Evolutionary conservation across 306 rosid genomes (phyloP), one percentile per base, ranked within the genome.

Genomic region (Canavalia gladiata): DNA sequence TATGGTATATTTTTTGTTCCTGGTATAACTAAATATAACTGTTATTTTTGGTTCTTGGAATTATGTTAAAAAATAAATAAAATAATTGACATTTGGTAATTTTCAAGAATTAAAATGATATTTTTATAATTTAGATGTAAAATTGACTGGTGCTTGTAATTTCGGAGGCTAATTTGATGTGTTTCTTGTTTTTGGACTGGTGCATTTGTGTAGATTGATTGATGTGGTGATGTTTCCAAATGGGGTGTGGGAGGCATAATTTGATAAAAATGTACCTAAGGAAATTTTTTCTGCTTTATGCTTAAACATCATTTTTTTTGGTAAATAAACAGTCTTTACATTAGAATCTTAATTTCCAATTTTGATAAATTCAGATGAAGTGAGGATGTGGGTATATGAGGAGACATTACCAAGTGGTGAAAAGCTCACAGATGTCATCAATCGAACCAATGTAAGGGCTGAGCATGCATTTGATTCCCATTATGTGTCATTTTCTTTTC

Each of bases 381-480:
- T 96, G 66, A 90, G 99, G 78, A 94, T 94, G 98, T 94, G 99
- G 99, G 99, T 96, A 45, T 93, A 35, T 63, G 99, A 96, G 87
- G 99, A 94, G 77, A 94, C 89, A 67, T 81, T 96, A 62, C 92
- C 94, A 60, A 81, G 83, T 82, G 99, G 98, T 6, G 95, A 89
- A 56, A 94, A 94, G 88, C 97, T 96, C 80, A 90, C 98, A 45
- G 98, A 92, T 77, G 94, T 81, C 72, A 96, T 96, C 89, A 96
- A 96, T 84, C 80, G 76, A 83, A 84, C 84, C 85, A 94, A 96
- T 87, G 99, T 96, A 88, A 86, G 74, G 37, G 79, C 77, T 47
- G 45, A 62, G 73, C 63, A 68, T 81, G 64, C 39, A 66, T 58
- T 56, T 42, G 75, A 55, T 66, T 70, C 9, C 11, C 54, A n/a